Evolutionary conservation across 257 asterid species (phyloP).

Genomic region (Dorcoceras hygrometricum): DNA sequence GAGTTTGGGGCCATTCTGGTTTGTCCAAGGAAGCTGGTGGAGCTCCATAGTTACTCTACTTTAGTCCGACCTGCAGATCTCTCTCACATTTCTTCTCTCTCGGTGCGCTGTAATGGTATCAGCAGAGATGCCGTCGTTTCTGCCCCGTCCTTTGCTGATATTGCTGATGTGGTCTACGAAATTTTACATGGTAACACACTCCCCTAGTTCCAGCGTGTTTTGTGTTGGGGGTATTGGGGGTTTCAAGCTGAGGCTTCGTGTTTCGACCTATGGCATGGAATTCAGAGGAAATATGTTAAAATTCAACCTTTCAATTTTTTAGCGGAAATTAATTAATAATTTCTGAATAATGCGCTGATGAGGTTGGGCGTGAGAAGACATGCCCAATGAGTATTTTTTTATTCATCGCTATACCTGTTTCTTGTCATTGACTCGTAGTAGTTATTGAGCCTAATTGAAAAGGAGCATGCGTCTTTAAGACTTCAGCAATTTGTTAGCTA

Average conservation of each 20-base stretch:
- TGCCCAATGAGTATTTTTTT: no score
- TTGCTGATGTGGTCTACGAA: conserved; percentile 72
- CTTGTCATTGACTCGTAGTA: no score
- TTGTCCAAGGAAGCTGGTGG: conserved; percentile 88
- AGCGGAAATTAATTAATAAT: no score
- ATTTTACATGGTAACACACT: conserved; percentile 63
- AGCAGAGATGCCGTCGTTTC: conserved; percentile 56
- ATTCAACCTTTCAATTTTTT: no score
- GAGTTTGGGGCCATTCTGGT: conserved; percentile 93
- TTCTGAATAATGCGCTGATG: no score
- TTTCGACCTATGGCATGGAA: no score
- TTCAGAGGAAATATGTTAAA: no score
- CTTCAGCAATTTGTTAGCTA: no score
- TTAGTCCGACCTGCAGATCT: conserved; percentile 70
- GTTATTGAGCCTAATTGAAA: no score
- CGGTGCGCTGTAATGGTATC: conserved; percentile 86
- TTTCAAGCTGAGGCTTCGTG: background rate
- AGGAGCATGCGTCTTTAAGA: no score
- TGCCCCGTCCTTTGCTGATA: conserved; percentile 70
- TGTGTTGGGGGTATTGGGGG: background rate
- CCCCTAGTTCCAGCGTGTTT: background rate
- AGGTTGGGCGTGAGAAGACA: no score
- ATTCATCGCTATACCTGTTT: no score
- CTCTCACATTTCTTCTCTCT: conserved; percentile 56
- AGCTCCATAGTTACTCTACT: conserved; percentile 73